Evolutionary conservation across 306 rosid genomes (phyloP), one percentile per base, ranked within the genome.

Genomic region (Spatholobus suberectus): DNA sequence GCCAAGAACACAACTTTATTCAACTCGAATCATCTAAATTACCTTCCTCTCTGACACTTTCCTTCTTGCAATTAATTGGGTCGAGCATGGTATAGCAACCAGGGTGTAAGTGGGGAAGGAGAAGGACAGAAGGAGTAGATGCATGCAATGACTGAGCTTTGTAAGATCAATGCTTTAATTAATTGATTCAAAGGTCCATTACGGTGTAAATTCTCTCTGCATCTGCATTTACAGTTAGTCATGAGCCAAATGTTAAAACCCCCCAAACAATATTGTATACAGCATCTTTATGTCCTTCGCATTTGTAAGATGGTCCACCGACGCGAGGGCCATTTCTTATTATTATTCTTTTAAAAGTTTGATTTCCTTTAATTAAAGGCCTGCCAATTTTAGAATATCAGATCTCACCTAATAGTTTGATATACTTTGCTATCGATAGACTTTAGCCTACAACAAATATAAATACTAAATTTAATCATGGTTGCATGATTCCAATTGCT

Each of bases 21-120:
- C 32, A 43, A 24, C 40, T 2, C 26, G 44, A 41, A 18, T 24
- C 8, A 62, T 34, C 52, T 67, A 73, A 68, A 17, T 68, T 74
- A 74, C 46, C 75, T 21, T 73, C 70, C 67, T 81, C 49, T 74
- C 85, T 79, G 35, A 83, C 82, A 79, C 69, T 58, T 67, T 58
- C 12, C 41, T 61, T 78, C 70, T 9, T 71, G 32, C 62, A 83
- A 70, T 76, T 55, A 52, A 82, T 75, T 49, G 23, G 79, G 27
- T 27, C 49, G 29, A n/a, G 2, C n/a, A 54, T 57, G 77, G 34
- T 8, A 14, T 13, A 20, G 40, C 41, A 34, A 49, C 18, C 63
- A 37, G 46, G 8, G 24, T 17, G 27, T 18, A 0, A 26, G 5
- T 26, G 17, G 52, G 73, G 61, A 20, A 20, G 80, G 44, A 38